Conservation (phyloP, 1,284 basidiomycete genomes). For the Apiotrichum domesticum region DNA sequence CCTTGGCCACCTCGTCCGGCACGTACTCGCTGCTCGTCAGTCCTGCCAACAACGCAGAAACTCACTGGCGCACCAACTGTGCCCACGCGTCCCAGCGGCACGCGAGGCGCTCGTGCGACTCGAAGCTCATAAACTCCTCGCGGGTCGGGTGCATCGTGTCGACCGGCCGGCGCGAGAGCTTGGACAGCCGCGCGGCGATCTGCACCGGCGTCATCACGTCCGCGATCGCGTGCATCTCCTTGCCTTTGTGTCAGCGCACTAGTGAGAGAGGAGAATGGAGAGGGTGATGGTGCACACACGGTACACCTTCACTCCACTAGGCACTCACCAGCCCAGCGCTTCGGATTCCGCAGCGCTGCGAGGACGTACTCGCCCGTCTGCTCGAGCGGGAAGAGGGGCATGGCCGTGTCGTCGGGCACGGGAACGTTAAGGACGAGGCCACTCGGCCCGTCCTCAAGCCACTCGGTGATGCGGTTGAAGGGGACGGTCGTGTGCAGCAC, state of each 20-base stretch:
- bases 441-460: constrained; percentile 8
- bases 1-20: constrained; percentile 6
- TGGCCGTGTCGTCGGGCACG: constrained; percentile 24
- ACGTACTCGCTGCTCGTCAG: constrained; percentile 9
- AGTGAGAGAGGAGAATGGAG: too few species aligned
- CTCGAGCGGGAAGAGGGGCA: constrained; percentile 29
- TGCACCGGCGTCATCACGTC: constrained; percentile 22
- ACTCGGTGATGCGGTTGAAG: constrained; percentile 10
- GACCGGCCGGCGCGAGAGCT: constrained; percentile 24
- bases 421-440: constrained; percentile 22
- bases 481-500: constrained; percentile 22
- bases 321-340: constrained; percentile 28
- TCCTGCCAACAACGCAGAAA: neutral
- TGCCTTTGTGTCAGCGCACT: constrained; percentile 11
- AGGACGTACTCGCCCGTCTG: constrained; percentile 36
- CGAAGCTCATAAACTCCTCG: constrained; percentile 24
- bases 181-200: constrained; percentile 22
- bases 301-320: too few species aligned
- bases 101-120: constrained; percentile 15
- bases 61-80: constrained; percentile 12
- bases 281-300: too few species aligned
- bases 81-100: constrained; percentile 17
- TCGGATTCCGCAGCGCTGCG: constrained; percentile 27
- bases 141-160: constrained; percentile 22
- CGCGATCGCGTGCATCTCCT: constrained; percentile 28